Base-by-base conservation (phyloP, 768 basidiomycete genomes). In the Tulasnella sp. region DNA sequence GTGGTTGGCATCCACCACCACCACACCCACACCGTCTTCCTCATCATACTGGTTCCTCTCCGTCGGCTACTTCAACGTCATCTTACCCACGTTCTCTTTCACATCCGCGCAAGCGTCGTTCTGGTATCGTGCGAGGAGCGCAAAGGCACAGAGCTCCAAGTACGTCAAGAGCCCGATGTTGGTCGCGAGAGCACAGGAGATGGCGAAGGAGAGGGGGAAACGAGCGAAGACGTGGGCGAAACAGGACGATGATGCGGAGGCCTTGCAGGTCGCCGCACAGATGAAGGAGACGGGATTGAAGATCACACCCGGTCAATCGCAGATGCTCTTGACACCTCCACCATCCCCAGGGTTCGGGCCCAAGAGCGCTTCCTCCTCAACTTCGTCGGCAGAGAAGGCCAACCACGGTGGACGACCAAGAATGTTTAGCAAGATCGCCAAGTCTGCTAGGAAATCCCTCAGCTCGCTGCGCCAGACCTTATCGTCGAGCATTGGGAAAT, bases 21-120 rank as follows among this genome's bases (percentile, higher is more conserved):
- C 65, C 31, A 82, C 42, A 65, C n/a, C n/a, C n/a, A n/a, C n/a
- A n/a, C n/a, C n/a, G n/a, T n/a, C n/a, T n/a, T n/a, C n/a, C n/a
- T 24, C 49, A 12, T 88, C 86, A 10, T 87, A 86, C 72, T 88
- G 85, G 82, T 87, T 83, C 73, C 75, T 89, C 31, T 80, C 84
- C n/a, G 80, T 87, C 58, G 82, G 84, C 3, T 87, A 85, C 71
- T 87, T 85, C 75, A 90, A 89, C 70, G 76, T 92, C 64, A 72
- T 89, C 57, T 80, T 92, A 7, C 87, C 89, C 0, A 73, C 76
- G 19, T 87, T 90, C 71, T 66, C 86, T 24, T 82, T 84, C n/a
- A 57, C 63, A 25, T 34, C 59, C 25, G 70, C 76, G 34, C 63
- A 76, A 25, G 65, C 71, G 2, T 76, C 74, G 0, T 85, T 91